These are phyloP conservation scores for Drechmeria coniospora DNA, from an alignment of 2,329 filamentous ascomycete species.

Conservation along the genomic window DNA sequence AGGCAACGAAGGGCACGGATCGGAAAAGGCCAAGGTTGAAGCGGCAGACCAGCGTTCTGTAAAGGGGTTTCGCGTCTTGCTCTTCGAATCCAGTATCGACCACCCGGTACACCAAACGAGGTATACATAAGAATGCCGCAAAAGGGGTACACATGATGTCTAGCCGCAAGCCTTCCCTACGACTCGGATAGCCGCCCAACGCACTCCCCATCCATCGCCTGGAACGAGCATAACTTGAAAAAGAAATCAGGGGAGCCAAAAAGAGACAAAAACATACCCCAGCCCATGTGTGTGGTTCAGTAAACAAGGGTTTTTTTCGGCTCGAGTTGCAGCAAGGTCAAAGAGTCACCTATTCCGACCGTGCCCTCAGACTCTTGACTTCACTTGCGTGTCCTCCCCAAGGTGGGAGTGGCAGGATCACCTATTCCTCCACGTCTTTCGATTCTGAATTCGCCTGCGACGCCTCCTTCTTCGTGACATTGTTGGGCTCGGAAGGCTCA, in stretches of 20 bases:
- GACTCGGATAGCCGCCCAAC: neutral
- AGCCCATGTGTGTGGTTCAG: neutral
- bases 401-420: constrained; percentile 10
- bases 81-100: constrained; percentile 6
- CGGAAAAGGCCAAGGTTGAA: neutral
- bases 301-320: constrained; percentile 2
- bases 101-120: constrained; percentile 8
- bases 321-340: constrained; percentile 3
- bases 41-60: no score
- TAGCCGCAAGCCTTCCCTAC: constrained; percentile 5
- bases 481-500: constrained; percentile 5
- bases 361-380: no score
- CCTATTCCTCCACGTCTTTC: constrained; percentile 22
- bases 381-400: no score
- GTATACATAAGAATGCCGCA: constrained; percentile 4
- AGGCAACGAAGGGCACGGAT: no score
- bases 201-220: constrained; percentile 1
- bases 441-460: constrained; percentile 9
- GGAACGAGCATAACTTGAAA: constrained; percentile 2
- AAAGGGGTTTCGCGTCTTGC: constrained; percentile 1
- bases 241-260: neutral
- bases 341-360: no score
- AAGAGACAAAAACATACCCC: neutral
- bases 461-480: neutral
- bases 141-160: constrained; percentile 7